A percentile compares a stretch with the other conserved stretches of the same genome.
Conservation (phyloP, 768 basidiomycete genomes). For the Suillus paluster region DNA sequence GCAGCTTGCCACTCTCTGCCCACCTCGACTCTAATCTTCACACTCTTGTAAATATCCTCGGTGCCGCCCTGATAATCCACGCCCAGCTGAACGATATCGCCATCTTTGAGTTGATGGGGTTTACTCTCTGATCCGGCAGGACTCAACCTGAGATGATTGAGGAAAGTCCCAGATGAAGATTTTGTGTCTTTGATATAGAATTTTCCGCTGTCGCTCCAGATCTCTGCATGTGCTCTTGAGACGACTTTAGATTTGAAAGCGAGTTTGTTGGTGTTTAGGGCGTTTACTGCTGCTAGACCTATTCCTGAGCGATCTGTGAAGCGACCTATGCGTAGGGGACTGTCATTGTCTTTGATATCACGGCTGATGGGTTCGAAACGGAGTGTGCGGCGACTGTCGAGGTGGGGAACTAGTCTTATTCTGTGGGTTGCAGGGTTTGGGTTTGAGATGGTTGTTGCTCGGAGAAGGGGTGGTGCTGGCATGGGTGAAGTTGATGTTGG, state of each 20-base stretch:
- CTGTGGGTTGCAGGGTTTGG: conserved; percentile 55
- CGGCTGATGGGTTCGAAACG: conserved; percentile 92
- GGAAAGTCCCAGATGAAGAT: conserved; percentile 88
- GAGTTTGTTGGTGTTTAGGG: conserved; percentile 78
- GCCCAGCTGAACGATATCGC: conserved; percentile 92
- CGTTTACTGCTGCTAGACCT: conserved; percentile 56
- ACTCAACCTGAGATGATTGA: conserved; percentile 91
- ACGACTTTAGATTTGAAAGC: conserved; percentile 98
- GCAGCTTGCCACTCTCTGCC: conserved; percentile 89
- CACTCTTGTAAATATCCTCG: conserved; percentile 96
- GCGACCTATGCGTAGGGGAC: conserved; percentile 84
- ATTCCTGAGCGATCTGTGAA: conserved; percentile 70
- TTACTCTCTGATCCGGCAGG: conserved; percentile 82
- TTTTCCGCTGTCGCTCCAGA: conserved; percentile 76
- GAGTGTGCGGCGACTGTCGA: conserved; percentile 89
- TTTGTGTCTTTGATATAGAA: conserved; percentile 94
- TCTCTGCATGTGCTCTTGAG: conserved; percentile 91
- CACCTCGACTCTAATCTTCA: conserved; percentile 94
- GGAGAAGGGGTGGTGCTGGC: conserved; percentile 20
- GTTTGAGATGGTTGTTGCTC: conserved; percentile 18
- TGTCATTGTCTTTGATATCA: conserved; percentile 73
- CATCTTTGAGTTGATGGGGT: conserved; percentile 83
- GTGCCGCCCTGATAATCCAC: conserved; percentile 98
- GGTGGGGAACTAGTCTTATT: conserved; percentile 93
- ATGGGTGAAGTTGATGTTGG: conserved; percentile 17